Conservation (phyloP, 768 basidiomycete genomes). For the Clavaria fumosa region DNA sequence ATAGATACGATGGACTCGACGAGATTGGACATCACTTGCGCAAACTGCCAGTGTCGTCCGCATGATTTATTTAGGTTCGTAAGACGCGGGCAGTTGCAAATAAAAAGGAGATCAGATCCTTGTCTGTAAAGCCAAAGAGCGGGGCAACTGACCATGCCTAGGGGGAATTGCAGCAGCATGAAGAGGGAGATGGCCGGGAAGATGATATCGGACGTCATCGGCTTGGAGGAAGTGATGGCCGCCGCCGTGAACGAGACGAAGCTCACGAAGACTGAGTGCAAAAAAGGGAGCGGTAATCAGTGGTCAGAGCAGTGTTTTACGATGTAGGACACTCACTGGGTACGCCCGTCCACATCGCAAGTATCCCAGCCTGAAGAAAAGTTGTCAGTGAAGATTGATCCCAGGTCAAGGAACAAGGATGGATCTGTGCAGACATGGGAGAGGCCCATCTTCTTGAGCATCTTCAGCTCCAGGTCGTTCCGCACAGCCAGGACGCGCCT, state of each 20-base stretch:
- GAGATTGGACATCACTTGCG: slow-evolving; percentile 60
- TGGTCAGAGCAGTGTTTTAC: too few relatives aligned
- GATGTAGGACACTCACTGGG: too few relatives aligned
- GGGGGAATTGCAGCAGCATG: slow-evolving; percentile 74
- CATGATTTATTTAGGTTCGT: too few relatives aligned
- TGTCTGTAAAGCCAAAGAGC: too few relatives aligned
- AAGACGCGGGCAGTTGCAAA: too few relatives aligned
- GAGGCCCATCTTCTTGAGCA: slow-evolving; percentile 74
- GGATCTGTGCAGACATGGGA: slow-evolving; percentile 8
- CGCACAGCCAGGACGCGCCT: slow-evolving; percentile 64
- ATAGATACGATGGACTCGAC: slow-evolving; percentile 82
- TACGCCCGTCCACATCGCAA: slow-evolving; percentile 34
- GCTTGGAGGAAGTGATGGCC: slow-evolving; percentile 39
- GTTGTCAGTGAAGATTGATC: neutral
- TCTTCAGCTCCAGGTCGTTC: slow-evolving; percentile 67
- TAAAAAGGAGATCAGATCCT: too few relatives aligned
- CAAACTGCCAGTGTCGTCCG: too few relatives aligned
- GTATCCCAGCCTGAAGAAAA: neutral
- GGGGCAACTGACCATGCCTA: slow-evolving; percentile 48
- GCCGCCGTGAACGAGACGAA: slow-evolving; percentile 74
- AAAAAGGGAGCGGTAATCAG: too few relatives aligned
- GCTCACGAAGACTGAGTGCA: slow-evolving; percentile 60
- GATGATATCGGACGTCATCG: slow-evolving; percentile 80
- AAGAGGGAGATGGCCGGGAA: slow-evolving; percentile 93
- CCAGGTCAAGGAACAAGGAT: neutral